phyloP scores from a whole-genome alignment of 768 basidiomycete genomes.

The Lyophyllum shimeji region DNA sequence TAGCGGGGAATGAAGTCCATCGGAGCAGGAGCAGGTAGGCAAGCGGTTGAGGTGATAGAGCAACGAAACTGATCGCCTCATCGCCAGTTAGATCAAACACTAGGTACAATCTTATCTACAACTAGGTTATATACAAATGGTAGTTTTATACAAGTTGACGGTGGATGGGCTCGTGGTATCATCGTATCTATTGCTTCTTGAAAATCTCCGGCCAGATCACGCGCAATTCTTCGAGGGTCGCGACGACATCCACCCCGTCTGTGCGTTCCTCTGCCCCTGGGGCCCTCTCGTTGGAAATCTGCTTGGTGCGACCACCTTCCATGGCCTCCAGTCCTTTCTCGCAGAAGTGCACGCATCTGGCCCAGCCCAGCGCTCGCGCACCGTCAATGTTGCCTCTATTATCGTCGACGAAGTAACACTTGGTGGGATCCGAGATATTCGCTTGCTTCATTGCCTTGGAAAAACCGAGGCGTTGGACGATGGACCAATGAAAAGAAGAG shows the following conservation, averaged over 20 bases:
- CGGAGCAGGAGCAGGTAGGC: background rate
- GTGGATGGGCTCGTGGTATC: conserved; percentile 11
- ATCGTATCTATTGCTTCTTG: conserved; percentile 24
- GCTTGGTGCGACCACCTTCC: conserved; percentile 60
- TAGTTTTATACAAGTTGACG: conserved; percentile 1
- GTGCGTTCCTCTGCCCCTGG: conserved; percentile 28
- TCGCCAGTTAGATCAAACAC: background rate
- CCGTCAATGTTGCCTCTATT: conserved; percentile 67
- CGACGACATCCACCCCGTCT: conserved; percentile 53
- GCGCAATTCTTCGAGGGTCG: conserved; percentile 64
- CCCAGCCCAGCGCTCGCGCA: conserved; percentile 69
- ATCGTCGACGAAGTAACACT: conserved; percentile 82
- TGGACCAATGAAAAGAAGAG: background rate
- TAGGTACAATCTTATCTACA: background rate
- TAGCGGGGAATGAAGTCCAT: conserved; percentile 73
- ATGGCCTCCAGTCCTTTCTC: conserved; percentile 63
- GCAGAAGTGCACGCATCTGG: conserved; percentile 71
- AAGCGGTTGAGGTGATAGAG: background rate
- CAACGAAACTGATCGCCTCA: background rate
- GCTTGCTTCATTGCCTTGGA: conserved; percentile 71
- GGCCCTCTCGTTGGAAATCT: conserved; percentile 40
- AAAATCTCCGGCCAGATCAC: conserved; percentile 78
- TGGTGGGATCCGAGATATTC: conserved; percentile 58
- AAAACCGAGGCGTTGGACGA: conserved; percentile 1
- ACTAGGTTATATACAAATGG: background rate